phyloP scores from a whole-genome alignment of 225 moss, liverwort and hornwort genomes.

The Straminergon stramineum region DNA sequence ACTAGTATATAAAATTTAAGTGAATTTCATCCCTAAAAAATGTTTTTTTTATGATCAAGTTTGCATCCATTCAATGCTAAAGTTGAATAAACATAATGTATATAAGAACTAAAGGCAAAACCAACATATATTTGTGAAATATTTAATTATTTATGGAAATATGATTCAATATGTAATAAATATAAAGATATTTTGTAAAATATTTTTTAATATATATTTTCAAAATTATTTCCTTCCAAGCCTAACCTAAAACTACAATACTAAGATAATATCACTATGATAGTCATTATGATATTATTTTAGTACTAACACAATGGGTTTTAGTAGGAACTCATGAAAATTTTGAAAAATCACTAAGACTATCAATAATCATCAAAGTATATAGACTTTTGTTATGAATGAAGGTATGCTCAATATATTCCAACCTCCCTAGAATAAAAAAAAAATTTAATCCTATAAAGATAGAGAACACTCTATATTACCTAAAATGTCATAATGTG shows the following conservation, averaged over 20 bases:
- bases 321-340: not conserved
- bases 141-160: not conserved
- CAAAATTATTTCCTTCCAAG: not conserved
- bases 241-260: fast-evolving
- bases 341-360: not conserved
- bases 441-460: too few relatives aligned
- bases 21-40: too few relatives aligned
- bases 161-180: not conserved
- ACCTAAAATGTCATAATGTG: not conserved
- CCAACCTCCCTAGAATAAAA: too few relatives aligned
- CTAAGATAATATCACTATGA: not conserved
- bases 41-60: fast-evolving
- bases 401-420: not conserved
- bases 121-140: not conserved
- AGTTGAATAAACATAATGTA: not conserved
- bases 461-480: not conserved
- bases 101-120: not conserved
- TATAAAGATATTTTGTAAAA: fast-evolving
- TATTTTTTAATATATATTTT: not conserved
- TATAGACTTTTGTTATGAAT: not conserved
- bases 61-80: not conserved
- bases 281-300: not conserved
- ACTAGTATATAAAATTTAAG: not conserved
- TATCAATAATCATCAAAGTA: not conserved
- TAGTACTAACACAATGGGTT: not conserved